A percentile compares a stretch with the other conserved stretches of the same genome.
Conservation (phyloP, 179 eudicot genomes). For the Drosera spatulata region DNA sequence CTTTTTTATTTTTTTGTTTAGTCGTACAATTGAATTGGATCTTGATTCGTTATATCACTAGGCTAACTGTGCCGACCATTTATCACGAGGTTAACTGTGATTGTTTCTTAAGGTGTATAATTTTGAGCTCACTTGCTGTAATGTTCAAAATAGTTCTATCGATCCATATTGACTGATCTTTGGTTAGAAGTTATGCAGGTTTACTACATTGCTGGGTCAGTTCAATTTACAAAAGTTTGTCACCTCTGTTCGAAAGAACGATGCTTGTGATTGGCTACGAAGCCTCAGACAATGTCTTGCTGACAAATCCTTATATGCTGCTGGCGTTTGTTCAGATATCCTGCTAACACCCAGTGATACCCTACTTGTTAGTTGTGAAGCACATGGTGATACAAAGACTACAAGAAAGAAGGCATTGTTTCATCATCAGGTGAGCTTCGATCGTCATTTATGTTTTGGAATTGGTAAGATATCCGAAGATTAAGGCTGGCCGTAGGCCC, state of each 20-base stretch:
- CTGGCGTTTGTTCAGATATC: conserved; percentile 58
- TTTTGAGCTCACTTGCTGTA: too few species aligned
- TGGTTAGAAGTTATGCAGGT: conserved; percentile 51
- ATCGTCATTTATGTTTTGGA: background rate
- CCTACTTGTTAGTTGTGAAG: conserved; percentile 40
- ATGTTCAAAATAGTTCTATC: background rate
- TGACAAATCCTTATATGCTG: conserved; percentile 57
- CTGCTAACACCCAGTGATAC: conserved; percentile 50
- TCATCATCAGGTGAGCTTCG: conserved; percentile 69
- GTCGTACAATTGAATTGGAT: too few species aligned
- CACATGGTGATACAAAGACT: conserved; percentile 31
- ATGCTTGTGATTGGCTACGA: conserved; percentile 33
- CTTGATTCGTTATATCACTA: too few species aligned
- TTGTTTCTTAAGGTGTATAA: too few species aligned
- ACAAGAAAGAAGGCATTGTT: conserved; percentile 68
- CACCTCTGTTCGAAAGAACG: conserved; percentile 28
- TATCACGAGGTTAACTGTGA: too few species aligned
- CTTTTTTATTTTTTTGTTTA: too few species aligned
- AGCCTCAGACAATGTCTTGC: conserved; percentile 38
- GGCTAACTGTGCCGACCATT: too few species aligned
- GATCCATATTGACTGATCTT: conserved; percentile 21
- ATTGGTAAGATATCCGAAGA: background rate
- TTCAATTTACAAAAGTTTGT: conserved; percentile 69
- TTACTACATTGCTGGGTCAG: conserved; percentile 61
- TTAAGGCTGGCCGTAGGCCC: too few species aligned